Percentiles rank a stretch among this genome's conserved stretches.
Conservation (phyloP, 176 grass and related monocot species). For the Musa itinerans region DNA sequence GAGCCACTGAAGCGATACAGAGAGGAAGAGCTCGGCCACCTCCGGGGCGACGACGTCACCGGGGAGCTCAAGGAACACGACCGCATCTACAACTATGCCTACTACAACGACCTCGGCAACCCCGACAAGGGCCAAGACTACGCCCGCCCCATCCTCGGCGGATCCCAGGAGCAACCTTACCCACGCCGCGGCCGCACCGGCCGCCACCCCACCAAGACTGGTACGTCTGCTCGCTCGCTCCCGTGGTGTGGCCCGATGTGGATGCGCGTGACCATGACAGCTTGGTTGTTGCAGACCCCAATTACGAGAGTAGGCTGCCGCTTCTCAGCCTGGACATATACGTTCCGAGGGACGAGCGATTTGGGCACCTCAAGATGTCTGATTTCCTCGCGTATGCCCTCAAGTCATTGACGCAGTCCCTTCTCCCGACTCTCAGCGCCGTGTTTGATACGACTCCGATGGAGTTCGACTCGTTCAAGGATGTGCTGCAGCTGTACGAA, state of each 20-base stretch:
- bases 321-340: slow-evolving; percentile 32
- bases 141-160: slow-evolving; percentile 48
- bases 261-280: neutral
- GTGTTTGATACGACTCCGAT: slow-evolving; percentile 32
- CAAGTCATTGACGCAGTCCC: slow-evolving; percentile 45
- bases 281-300: slow-evolving; percentile 37
- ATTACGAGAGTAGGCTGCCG: slow-evolving; percentile 52
- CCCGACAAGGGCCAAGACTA: slow-evolving; percentile 36
- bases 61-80: slow-evolving; percentile 55
- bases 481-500: slow-evolving; percentile 65
- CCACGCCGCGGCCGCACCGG: slow-evolving; percentile 79
- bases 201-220: slow-evolving; percentile 21
- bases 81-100: slow-evolving; percentile 61
- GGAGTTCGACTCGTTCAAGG: slow-evolving; percentile 71
- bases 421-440: slow-evolving; percentile 33
- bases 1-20: slow-evolving; percentile 37
- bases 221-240: slow-evolving; percentile 17
- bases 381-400: slow-evolving; percentile 62
- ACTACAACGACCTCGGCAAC: slow-evolving; percentile 70
- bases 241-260: neutral
- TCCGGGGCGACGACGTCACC: slow-evolving; percentile 37
- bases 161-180: slow-evolving; percentile 54
- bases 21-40: slow-evolving; percentile 49
- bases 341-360: slow-evolving; percentile 59
- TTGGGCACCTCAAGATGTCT: slow-evolving; percentile 76